Base-by-base conservation (phyloP, 2,329 filamentous ascomycete species). In the Trichophyton schoenleinii region DNA sequence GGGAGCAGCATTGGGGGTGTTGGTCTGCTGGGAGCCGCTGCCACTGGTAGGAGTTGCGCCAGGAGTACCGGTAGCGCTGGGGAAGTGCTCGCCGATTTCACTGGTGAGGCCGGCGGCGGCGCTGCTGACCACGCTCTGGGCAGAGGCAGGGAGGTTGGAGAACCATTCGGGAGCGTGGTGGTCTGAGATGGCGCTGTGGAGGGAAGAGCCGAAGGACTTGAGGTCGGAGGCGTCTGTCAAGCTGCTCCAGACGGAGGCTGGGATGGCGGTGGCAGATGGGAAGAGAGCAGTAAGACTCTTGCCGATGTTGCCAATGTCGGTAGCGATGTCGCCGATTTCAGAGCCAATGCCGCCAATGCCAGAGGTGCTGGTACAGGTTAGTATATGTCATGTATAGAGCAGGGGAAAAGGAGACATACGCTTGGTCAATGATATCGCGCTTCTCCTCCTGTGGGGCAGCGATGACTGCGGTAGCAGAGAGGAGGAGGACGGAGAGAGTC, bases 41-140 rank as follows among this genome's bases (percentile, higher is more conserved):
- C 25, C 38, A 22, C 1, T 18, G 8, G 34, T 42, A 18, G 4
- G n/a, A 9, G 38, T 34, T 22, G 41, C 41, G 31, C 58, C 44
- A n/a, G 58, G 58, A 36, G 41, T n/a, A 18, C 9, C n/a, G 6
- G 36, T 52, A 22, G 36, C 58, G 22, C 31, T 44, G 13, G 46
- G 20, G 15, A 57, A 15, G 31, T 25, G 31, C 20, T 34, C 38
- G 8, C 60, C 63, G 46, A 57, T 57, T 25, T 57, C 48, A 13
- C 46, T 41, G 38, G 59, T 59, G 53, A 99, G 52, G 4, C n/a
- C n/a, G 25, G 53, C 53, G 22, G 42, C 58, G 28, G 58, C 20
- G 48, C 46, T 62, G 57, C 59, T 61, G 46, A 64, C 42, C 36
- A 58, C 62, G 46, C 28, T 41, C 59, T 64, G 62, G 22, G 61